Evolutionary conservation across 352 stramenopile species (phyloP), one percentile per base, ranked within the genome.

Genomic region (Pythium phragmiticola): DNA sequence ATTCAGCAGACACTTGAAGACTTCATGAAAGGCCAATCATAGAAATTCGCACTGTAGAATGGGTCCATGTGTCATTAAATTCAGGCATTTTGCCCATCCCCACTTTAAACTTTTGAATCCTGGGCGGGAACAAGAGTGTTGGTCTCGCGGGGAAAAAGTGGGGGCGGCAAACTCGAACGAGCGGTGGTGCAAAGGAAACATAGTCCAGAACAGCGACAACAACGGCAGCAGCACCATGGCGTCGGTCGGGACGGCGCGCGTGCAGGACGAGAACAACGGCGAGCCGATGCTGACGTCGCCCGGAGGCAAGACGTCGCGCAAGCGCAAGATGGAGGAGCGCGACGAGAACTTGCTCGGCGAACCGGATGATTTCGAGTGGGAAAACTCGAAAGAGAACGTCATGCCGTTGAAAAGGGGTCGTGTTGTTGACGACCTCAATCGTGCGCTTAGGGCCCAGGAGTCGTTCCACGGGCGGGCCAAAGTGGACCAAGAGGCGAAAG

Each of bases 321-420:
- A 79, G 66, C 69, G 72, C 63, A 79, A 79, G 69, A 73, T 69
- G 60, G 60, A 66, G 45, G 68, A 78, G 41, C 65, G 65, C 41
- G 57, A 71, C 33, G 57, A 56, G 30, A 66, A 70, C 47, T 63
- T 51, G 62, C 42, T 64, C 8, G 68, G 65, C 56, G 56, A 66
- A 17, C 34, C 48, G 13, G 55, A 69, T 33, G 75, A 77, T 45
- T 95, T 92, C 63, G 80, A 86, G 73, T 95, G 87, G 87, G 87
- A 95, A 68, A 78, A 72, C 65, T 85, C 83, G 36, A 95, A 95
- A 63, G 87, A 95, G 68, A 95, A 95, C 64, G 84, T 95, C n/a
- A 78, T 92, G 75, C 87, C 87, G 45, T 69, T 95, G 46, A 89
- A 90, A 59, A 71, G 84, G 30, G 87, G 87, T 4, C 85, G 87